These are phyloP conservation scores for Pyronema domesticum DNA, from an alignment of 495 filamentous ascomycete species.

Conservation along the genomic window DNA sequence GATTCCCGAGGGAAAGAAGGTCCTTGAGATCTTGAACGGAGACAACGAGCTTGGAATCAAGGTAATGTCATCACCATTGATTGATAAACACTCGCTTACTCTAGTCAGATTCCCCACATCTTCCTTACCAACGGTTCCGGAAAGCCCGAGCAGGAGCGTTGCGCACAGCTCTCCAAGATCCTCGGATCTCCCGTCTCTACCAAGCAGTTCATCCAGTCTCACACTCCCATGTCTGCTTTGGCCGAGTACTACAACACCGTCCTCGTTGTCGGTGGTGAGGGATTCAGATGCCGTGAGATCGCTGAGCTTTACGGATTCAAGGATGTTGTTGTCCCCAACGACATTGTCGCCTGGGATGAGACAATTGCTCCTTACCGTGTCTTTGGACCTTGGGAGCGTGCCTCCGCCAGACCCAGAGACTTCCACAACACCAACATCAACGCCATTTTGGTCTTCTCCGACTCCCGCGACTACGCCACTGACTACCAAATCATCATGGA, in stretches of 20 bases:
- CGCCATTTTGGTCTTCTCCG: slow-evolving; percentile 66
- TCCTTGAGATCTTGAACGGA: slow-evolving; percentile 46
- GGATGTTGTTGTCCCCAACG: slow-evolving; percentile 47
- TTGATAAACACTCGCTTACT: neutral
- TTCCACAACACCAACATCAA: slow-evolving; percentile 56
- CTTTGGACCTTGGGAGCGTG: slow-evolving; percentile 41
- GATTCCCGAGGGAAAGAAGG: slow-evolving; percentile 41
- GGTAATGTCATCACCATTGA: neutral
- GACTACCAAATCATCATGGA: slow-evolving; percentile 78
- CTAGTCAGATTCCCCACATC: slow-evolving; percentile 40
- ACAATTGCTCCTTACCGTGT: slow-evolving; percentile 43
- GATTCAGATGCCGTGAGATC: slow-evolving; percentile 47
- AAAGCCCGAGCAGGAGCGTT: slow-evolving; percentile 40
- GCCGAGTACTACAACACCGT: slow-evolving; percentile 49
- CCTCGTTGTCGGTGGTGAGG: slow-evolving; percentile 47
- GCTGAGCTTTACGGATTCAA: slow-evolving; percentile 48
- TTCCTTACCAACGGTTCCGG: slow-evolving; percentile 52
- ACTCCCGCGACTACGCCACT: slow-evolving; percentile 67
- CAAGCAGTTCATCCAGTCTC: slow-evolving; percentile 50
- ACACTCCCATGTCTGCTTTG: slow-evolving; percentile 50
- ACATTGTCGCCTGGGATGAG: slow-evolving; percentile 44
- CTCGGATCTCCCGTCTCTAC: slow-evolving; percentile 38
- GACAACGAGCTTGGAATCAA: slow-evolving; percentile 52
- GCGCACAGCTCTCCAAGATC: slow-evolving; percentile 40
- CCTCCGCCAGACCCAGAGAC: slow-evolving; percentile 41